Conservation (phyloP, 2,329 filamentous ascomycete species). For the Colletotrichum sp. region DNA sequence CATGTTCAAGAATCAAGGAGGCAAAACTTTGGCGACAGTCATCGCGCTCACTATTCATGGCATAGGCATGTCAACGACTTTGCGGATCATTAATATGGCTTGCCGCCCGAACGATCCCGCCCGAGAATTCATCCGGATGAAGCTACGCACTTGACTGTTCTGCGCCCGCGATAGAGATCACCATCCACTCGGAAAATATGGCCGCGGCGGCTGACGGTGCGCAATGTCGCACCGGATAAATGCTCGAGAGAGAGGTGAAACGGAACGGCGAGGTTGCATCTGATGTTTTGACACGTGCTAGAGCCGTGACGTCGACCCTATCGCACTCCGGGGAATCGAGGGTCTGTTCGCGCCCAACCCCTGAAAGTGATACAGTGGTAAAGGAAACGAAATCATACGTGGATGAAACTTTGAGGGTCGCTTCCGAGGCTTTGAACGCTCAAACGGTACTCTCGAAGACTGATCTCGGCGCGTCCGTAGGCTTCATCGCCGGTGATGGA, state of each 20-base stretch:
- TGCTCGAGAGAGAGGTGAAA: neutral
- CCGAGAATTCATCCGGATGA: neutral
- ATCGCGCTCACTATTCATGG: neutral
- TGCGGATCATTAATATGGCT: neutral
- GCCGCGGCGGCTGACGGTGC: neutral
- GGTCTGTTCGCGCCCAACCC: constrained; percentile 8
- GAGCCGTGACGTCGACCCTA: neutral
- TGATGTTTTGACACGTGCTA: constrained; percentile 16
- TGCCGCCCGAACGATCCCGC: neutral
- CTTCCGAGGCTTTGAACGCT: neutral
- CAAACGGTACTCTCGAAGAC: neutral
- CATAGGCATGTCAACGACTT: neutral
- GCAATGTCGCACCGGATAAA: neutral
- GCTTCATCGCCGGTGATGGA: too few species aligned
- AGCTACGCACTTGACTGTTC: neutral
- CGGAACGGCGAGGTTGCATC: neutral
- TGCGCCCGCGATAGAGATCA: neutral
- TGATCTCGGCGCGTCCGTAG: neutral
- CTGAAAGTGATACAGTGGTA: neutral
- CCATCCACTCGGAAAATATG: neutral
- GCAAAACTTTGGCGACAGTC: neutral
- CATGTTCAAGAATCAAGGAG: neutral
- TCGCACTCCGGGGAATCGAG: neutral
- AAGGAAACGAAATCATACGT: neutral
- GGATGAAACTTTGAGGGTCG: neutral